Percentiles rank a stretch among this genome's conserved stretches.
These are phyloP conservation scores for Gamsiella multidivaricata DNA, from an alignment of 192 early-diverging fungal species.

Conservation along the genomic window DNA sequence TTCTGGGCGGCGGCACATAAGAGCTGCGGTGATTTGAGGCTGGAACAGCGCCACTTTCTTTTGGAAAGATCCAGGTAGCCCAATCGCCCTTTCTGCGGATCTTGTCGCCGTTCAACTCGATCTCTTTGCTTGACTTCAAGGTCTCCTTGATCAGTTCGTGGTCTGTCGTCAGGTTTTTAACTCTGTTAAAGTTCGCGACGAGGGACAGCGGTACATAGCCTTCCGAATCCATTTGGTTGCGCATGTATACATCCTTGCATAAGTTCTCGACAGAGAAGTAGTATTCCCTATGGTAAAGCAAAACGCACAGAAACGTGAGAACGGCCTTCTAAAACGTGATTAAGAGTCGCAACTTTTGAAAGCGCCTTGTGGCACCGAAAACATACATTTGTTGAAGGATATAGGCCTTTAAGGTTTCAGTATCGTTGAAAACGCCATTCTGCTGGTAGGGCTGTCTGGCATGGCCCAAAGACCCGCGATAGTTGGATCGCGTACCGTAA, in stretches of 20 bases:
- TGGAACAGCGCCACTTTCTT: slow-evolving; percentile 55
- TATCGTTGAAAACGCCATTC: not conserved
- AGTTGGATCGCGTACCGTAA: not conserved
- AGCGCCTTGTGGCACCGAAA: not conserved
- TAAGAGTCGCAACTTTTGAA: not conserved
- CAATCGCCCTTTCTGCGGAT: slow-evolving; percentile 80
- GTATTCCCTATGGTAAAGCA: slow-evolving; percentile 76
- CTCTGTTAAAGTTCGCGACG: slow-evolving; percentile 89
- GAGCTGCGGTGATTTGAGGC: slow-evolving; percentile 8
- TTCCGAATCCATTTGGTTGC: slow-evolving; percentile 87
- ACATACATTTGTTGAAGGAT: slow-evolving; percentile 72
- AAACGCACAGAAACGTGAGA: not conserved
- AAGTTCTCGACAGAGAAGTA: slow-evolving; percentile 98
- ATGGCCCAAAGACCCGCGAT: slow-evolving; percentile 21
- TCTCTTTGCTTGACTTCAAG: slow-evolving; percentile 59
- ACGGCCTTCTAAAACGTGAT: not conserved
- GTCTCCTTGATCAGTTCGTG: slow-evolving; percentile 70
- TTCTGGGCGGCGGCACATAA: slow-evolving; percentile 38
- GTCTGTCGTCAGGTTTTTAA: slow-evolving; percentile 77
- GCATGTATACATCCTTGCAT: slow-evolving; percentile 94
- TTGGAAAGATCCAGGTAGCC: slow-evolving; percentile 85
- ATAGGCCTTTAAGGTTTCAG: slow-evolving; percentile 61
- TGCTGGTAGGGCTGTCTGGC: slow-evolving; percentile 19
- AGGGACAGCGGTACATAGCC: slow-evolving; percentile 85
- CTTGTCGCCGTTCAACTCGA: slow-evolving; percentile 68